phyloP scores from a whole-genome alignment of 495 filamentous ascomycete genomes.

The Astrothelium subdiscretum region DNA sequence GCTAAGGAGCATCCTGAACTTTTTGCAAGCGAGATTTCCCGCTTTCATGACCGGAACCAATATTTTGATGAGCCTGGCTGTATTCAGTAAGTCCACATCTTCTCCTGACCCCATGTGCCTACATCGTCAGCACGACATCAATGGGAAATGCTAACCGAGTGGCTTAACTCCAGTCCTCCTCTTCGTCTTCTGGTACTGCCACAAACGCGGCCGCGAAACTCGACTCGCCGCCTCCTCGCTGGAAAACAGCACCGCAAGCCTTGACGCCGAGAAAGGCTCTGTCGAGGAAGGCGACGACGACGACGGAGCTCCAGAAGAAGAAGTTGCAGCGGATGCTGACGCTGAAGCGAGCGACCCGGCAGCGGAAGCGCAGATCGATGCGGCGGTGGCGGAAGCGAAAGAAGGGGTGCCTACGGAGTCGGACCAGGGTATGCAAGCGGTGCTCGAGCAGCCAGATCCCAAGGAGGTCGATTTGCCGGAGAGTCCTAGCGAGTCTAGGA shows the following conservation, averaged over 20 bases:
- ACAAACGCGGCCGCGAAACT: slow-evolving; percentile 80
- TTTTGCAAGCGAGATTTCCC: slow-evolving; percentile 72
- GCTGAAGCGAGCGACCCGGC: slow-evolving; percentile 4
- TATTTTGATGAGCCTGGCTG: slow-evolving; percentile 69
- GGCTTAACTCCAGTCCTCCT: slow-evolving; percentile 81
- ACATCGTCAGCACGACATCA: background rate
- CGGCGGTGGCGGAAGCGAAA: slow-evolving; percentile 10
- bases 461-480: slow-evolving; percentile 13
- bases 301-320: slow-evolving; percentile 7
- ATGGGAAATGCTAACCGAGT: background rate
- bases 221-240: slow-evolving; percentile 39
- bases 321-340: slow-evolving; percentile 1
- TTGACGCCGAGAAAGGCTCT: slow-evolving; percentile 6
- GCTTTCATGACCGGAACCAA: slow-evolving; percentile 72
- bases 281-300: slow-evolving; percentile 13
- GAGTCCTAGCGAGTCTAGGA: background rate
- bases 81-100: slow-evolving; percentile 54
- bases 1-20: slow-evolving; percentile 75
- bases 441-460: slow-evolving; percentile 19
- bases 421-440: slow-evolving; percentile 15
- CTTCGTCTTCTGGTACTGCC: slow-evolving; percentile 93
- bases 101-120: background rate
- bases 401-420: slow-evolving; percentile 7
- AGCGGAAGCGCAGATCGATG: slow-evolving; percentile 9
- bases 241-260: slow-evolving; percentile 9